Base-by-base conservation (phyloP, 1,139 yeast genomes). In the Suhomyces bolitotheri region DNA sequence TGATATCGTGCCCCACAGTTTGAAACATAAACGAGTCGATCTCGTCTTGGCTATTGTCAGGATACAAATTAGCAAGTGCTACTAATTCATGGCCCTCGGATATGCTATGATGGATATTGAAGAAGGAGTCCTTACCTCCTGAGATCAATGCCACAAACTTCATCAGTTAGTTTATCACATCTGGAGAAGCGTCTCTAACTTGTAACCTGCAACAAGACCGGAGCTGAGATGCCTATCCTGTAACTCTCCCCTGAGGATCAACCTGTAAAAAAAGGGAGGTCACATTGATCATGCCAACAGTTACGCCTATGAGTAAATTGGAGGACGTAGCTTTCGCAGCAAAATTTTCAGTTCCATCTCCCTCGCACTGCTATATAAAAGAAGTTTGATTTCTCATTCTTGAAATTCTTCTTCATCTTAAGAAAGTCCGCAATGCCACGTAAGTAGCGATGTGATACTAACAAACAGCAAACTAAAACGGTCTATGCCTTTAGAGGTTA, bases 71-170 rank as follows among this genome's bases (percentile, higher is more conserved):
- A 0, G 89, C 98, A 33, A 92, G 60, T 0, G 96, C 96, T 0
- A 76, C 76, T 9, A 92, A 65, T 50, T 86, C 85, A 62, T 92
- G 98, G 5, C 95, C 95, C 40, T 84, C 80, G 4, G 77, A 71
- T 10, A 85, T 53, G 53, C 97, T 88, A 54, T 90, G 96, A 29
- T 88, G 67, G 26, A 92, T 80, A 54, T 90, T 92, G 58, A 75
- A 92, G 63, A 90, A 88, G 6, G 97, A 89, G 59, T 92, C 98
- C 57, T 92, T 92, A 0, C 98, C 98, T 3, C 98, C 98, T 1
- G 96, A 87, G 1, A 92, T 80, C 27, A 92, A 69, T 0, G 96
- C 98, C 25, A 88, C 85, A 53, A 89, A 87, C 60, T 88, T 89
- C 98, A 92, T 92, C 7, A 11, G 23, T 9, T 7, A 5, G n/a